Conservation (phyloP, 2,329 filamentous ascomycete species). For the Emydomyces testavorans region DNA sequence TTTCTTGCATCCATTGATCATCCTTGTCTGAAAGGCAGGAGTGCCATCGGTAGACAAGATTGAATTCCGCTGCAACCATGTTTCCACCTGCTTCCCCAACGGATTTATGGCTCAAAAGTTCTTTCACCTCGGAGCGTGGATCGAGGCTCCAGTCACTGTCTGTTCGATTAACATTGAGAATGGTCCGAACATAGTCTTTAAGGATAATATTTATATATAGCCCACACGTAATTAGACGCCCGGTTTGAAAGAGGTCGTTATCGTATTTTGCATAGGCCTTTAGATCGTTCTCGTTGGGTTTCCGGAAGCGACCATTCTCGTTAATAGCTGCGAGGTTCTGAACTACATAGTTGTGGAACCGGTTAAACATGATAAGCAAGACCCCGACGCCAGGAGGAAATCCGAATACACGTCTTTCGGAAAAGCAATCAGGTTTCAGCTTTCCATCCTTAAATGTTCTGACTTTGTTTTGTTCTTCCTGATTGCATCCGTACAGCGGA, state of each 20-base stretch:
- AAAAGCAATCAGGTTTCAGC: constrained; percentile 32
- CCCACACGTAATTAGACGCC: constrained; percentile 25
- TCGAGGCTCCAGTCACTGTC: constrained; percentile 36
- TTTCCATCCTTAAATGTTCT: constrained; percentile 29
- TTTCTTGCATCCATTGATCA: constrained; percentile 58
- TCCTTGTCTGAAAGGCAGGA: constrained; percentile 57
- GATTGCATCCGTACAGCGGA: constrained; percentile 35
- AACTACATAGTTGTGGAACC: constrained; percentile 34
- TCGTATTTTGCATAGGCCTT: constrained; percentile 32
- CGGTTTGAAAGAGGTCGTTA: constrained; percentile 28
- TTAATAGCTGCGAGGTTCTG: constrained; percentile 33
- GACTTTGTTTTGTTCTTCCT: constrained; percentile 27
- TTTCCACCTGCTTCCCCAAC: constrained; percentile 38
- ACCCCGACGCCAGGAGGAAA: constrained; percentile 28
- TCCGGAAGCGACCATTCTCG: constrained; percentile 29
- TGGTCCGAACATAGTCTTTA: constrained; percentile 27
- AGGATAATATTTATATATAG: constrained; percentile 28
- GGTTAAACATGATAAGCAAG: constrained; percentile 30
- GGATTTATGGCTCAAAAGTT: constrained; percentile 18
- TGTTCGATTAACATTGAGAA: constrained; percentile 30
- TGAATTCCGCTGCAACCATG: constrained; percentile 43
- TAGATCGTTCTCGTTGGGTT: constrained; percentile 21
- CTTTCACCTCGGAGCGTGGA: constrained; percentile 30
- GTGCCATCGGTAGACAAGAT: constrained; percentile 46
- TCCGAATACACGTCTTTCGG: constrained; percentile 24